Evolutionary conservation across 129 eudicot genomes (phyloP).

Genomic region (Artemisia annua): DNA sequence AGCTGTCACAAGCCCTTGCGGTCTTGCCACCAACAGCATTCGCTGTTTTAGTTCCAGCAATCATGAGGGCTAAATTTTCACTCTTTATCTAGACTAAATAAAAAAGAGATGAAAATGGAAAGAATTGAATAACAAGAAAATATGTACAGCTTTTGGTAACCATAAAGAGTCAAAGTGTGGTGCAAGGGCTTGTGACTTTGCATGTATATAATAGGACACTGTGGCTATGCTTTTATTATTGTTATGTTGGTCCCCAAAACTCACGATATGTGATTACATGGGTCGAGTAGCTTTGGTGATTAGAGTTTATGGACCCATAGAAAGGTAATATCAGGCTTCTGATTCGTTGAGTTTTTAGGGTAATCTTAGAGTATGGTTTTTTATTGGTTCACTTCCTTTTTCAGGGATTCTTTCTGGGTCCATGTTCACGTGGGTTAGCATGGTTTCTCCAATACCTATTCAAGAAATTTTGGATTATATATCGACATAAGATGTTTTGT

Average conservation of each 20-base stretch:
- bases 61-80: constrained; percentile 24
- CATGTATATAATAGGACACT: constrained; percentile 22
- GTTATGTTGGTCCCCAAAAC: constrained; percentile 39
- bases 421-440: constrained; percentile 32
- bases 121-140: background rate
- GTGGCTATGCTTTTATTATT: constrained; percentile 22
- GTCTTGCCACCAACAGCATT: constrained; percentile 76
- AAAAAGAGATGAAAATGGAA: constrained; percentile 8
- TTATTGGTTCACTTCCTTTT: constrained; percentile 44
- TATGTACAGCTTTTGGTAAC: background rate
- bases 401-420: constrained; percentile 59
- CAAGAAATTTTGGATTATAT: constrained; percentile 9
- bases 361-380: constrained; percentile 44
- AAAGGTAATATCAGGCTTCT: constrained; percentile 36
- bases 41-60: constrained; percentile 45
- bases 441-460: constrained; percentile 6
- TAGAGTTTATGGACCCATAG: constrained; percentile 36
- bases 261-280: constrained; percentile 27
- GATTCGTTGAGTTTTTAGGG: constrained; percentile 50
- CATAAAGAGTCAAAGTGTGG: constrained; percentile 9
- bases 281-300: constrained; percentile 40
- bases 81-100: background rate
- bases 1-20: constrained; percentile 85
- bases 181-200: constrained; percentile 12
- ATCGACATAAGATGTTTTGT: background rate